These are phyloP conservation scores for Nidularia pulvinata DNA, from an alignment of 768 basidiomycete genomes.

Conservation along the genomic window DNA sequence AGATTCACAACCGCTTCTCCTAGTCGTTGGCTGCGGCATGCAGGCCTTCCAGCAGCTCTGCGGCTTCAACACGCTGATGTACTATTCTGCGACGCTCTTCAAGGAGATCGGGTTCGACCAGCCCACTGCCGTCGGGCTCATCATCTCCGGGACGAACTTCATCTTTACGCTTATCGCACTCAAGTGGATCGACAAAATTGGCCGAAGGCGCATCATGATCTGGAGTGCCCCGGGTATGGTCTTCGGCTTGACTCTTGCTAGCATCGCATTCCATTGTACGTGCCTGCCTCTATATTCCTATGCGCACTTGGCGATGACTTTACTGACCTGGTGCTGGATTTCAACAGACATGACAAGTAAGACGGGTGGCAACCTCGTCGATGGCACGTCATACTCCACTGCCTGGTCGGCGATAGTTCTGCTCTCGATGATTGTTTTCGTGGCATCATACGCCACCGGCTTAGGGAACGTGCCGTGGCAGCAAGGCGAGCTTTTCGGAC, in stretches of 20 bases:
- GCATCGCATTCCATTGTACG: slow-evolving; percentile 68
- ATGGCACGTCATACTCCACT: slow-evolving; percentile 56
- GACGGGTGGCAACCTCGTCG: slow-evolving; percentile 60
- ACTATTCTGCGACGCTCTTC: slow-evolving; percentile 78
- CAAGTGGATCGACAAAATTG: slow-evolving; percentile 71
- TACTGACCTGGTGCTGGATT: too few relatives aligned
- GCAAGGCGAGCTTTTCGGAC: slow-evolving; percentile 80
- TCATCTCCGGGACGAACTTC: slow-evolving; percentile 80
- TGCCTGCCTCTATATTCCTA: slow-evolving; percentile 3
- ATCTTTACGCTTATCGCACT: slow-evolving; percentile 77
- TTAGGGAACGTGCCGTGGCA: slow-evolving; percentile 87
- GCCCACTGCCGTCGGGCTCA: slow-evolving; percentile 79
- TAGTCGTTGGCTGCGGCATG: slow-evolving; percentile 78
- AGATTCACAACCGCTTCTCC: neutral
- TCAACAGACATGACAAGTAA: slow-evolving; percentile 53
- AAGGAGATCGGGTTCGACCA: slow-evolving; percentile 81
- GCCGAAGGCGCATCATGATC: slow-evolving; percentile 70
- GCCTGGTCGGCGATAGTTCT: slow-evolving; percentile 70
- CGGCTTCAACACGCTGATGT: slow-evolving; percentile 83
- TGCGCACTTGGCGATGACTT: neutral
- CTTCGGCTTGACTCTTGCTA: slow-evolving; percentile 59
- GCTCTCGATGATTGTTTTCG: slow-evolving; percentile 83
- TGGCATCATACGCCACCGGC: slow-evolving; percentile 79
- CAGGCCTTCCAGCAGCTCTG: slow-evolving; percentile 86
- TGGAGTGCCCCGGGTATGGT: slow-evolving; percentile 76